These are phyloP conservation scores for Aspergillus leporis DNA, from an alignment of 495 filamentous ascomycete genomes.

Conservation along the genomic window DNA sequence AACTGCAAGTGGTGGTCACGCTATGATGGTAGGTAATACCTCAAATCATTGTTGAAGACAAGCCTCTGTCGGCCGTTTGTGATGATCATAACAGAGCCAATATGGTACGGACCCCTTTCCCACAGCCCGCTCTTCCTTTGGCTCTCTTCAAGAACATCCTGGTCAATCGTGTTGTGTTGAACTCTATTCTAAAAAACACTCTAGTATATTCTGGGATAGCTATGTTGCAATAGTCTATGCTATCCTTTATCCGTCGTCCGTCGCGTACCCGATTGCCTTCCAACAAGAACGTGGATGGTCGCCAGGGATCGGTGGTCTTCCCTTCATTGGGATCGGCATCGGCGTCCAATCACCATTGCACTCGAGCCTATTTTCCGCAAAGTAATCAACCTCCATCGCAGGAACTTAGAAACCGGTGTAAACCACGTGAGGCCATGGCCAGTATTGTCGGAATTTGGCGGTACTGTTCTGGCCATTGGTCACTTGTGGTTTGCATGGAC, in stretches of 20 bases:
- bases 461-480: conserved; percentile 63
- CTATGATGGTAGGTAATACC: conserved; percentile 58
- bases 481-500: conserved; percentile 82
- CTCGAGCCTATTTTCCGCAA: conserved; percentile 66
- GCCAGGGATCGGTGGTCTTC: conserved; percentile 62
- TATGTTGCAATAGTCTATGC: conserved; percentile 64
- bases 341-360: conserved; percentile 60
- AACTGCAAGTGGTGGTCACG: conserved; percentile 45
- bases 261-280: conserved; percentile 78
- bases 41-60: conserved; percentile 51
- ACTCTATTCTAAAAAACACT: conserved; percentile 16
- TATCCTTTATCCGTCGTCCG: conserved; percentile 81
- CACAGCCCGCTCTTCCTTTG: too few relatives aligned
- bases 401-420: conserved; percentile 62
- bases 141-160: too few relatives aligned
- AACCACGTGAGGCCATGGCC: conserved; percentile 72
- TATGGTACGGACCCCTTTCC: conserved; percentile 50
- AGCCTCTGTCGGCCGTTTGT: conserved; percentile 43
- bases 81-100: conserved; percentile 65
- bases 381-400: conserved; percentile 64
- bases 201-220: conserved; percentile 67
- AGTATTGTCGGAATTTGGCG: conserved; percentile 64
- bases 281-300: conserved; percentile 67
- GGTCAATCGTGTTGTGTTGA: conserved; percentile 49
- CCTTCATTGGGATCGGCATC: conserved; percentile 73